Conservation (phyloP, 2,329 filamentous ascomycete genomes). For the Penicillium paneum region DNA sequence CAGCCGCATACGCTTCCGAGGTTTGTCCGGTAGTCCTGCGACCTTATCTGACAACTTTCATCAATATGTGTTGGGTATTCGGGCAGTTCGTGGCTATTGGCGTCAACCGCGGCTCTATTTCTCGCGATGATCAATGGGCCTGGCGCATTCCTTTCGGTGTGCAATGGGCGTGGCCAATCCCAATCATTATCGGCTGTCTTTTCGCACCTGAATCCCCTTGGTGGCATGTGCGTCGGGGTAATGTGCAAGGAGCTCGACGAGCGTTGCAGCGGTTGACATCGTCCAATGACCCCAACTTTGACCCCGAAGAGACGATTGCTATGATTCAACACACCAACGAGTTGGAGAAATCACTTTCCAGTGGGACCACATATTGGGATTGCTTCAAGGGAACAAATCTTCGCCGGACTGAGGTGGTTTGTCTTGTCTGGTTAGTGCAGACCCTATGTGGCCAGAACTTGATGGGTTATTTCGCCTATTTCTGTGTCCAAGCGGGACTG, state of each 20-base stretch:
- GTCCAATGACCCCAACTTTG: conserved; percentile 61
- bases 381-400: conserved; percentile 78
- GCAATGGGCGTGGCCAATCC: conserved; percentile 51
- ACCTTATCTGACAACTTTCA: conserved; percentile 41
- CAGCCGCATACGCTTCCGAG: conserved; percentile 43
- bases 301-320: conserved; percentile 75
- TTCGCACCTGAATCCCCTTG: conserved; percentile 49
- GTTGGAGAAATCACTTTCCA: conserved; percentile 69
- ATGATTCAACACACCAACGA: conserved; percentile 88
- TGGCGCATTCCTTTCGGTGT: conserved; percentile 50
- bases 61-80: conserved; percentile 43
- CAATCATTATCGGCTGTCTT: conserved; percentile 42
- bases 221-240: conserved; percentile 47
- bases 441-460: conserved; percentile 60
- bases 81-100: conserved; percentile 49
- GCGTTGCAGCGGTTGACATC: conserved; percentile 42
- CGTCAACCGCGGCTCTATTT: conserved; percentile 44
- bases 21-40: conserved; percentile 40
- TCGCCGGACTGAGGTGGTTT: conserved; percentile 69
- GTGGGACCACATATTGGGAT: conserved; percentile 69
- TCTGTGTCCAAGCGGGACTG: conserved; percentile 47
- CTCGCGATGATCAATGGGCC: conserved; percentile 45
- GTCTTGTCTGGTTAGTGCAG: conserved; percentile 60
- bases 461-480: conserved; percentile 59
- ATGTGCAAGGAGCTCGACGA: conserved; percentile 42